A percentile compares a stretch with the other conserved stretches of the same genome.
Conservation (phyloP, 495 filamentous ascomycete genomes). For the Penicillium manginii region DNA sequence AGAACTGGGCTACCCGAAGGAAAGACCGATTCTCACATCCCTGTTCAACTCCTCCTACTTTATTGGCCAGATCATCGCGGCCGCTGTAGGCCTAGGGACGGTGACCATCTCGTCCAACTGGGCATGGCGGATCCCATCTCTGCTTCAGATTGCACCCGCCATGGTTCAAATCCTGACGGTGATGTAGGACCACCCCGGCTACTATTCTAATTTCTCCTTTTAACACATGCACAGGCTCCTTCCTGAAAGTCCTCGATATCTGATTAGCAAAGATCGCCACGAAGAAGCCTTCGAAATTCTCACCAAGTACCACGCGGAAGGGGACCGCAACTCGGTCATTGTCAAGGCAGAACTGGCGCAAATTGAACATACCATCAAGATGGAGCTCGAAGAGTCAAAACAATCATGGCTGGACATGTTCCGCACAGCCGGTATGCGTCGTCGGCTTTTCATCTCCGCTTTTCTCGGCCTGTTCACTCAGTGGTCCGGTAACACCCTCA, state of each 20-base stretch:
- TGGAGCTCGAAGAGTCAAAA: conserved; percentile 59
- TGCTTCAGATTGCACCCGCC: conserved; percentile 55
- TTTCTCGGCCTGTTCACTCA: conserved; percentile 66
- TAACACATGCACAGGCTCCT: conserved; percentile 42
- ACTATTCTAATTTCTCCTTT: not conserved
- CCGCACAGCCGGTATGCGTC: conserved; percentile 55
- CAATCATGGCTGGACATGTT: conserved; percentile 60
- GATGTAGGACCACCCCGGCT: conserved; percentile 33
- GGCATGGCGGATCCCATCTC: conserved; percentile 67
- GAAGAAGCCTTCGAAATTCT: conserved; percentile 62
- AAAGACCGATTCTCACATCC: conserved; percentile 66
- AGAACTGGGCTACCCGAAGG: conserved; percentile 68
- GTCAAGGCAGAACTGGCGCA: conserved; percentile 64
- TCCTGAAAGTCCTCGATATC: conserved; percentile 63
- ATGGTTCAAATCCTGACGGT: conserved; percentile 37
- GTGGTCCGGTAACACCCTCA: conserved; percentile 67
- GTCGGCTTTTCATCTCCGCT: conserved; percentile 58
- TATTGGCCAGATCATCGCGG: conserved; percentile 63
- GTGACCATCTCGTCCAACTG: conserved; percentile 58
- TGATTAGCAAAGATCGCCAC: conserved; percentile 60
- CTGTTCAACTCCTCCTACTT: conserved; percentile 71
- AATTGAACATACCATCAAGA: conserved; percentile 60
- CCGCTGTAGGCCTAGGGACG: conserved; percentile 60
- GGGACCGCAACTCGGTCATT: conserved; percentile 54
- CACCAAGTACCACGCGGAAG: conserved; percentile 64